Evolutionary conservation across 495 filamentous ascomycete genomes (phyloP).

Genomic region (Penicillium paxilli): DNA sequence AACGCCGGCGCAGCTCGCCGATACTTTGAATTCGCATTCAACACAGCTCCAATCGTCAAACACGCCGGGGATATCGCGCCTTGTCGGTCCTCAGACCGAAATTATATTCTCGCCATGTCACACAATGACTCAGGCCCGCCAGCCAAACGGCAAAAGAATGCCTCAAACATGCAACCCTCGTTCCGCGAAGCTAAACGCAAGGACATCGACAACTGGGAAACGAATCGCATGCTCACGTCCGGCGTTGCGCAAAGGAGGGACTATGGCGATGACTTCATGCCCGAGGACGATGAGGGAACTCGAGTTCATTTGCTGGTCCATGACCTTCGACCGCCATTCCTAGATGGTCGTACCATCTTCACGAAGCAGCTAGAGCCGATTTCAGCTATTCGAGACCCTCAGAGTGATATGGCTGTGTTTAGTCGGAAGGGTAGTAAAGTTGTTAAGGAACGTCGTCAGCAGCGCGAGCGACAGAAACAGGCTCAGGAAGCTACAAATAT

Average conservation of each 20-base stretch:
- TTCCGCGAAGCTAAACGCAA: slow-evolving; percentile 71
- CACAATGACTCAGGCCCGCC: slow-evolving; percentile 40
- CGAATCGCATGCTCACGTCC: slow-evolving; percentile 96
- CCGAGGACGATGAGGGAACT: slow-evolving; percentile 89
- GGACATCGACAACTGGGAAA: slow-evolving; percentile 96
- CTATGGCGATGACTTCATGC: slow-evolving; percentile 75
- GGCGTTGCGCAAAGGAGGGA: slow-evolving; percentile 90
- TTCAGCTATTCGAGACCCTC: slow-evolving; percentile 86
- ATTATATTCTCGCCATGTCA: slow-evolving; percentile 30
- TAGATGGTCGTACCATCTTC: slow-evolving; percentile 93
- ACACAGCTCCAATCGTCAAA: neutral
- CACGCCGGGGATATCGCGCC: neutral
- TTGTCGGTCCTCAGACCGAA: neutral
- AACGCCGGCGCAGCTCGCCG: slow-evolving; percentile 1
- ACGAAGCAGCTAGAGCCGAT: slow-evolving; percentile 97
- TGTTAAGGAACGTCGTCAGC: slow-evolving; percentile 86
- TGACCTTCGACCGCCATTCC: slow-evolving; percentile 90
- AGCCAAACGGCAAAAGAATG: slow-evolving; percentile 45
- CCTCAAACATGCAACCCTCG: slow-evolving; percentile 34
- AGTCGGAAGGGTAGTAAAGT: slow-evolving; percentile 93
- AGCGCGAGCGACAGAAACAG: slow-evolving; percentile 91
- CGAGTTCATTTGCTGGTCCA: slow-evolving; percentile 91
- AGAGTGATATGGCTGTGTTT: slow-evolving; percentile 99
- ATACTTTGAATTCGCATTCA: neutral
- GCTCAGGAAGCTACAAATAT: slow-evolving; percentile 94